Conservation (phyloP, 306 rosid genomes). For the Castanea mollissima region DNA sequence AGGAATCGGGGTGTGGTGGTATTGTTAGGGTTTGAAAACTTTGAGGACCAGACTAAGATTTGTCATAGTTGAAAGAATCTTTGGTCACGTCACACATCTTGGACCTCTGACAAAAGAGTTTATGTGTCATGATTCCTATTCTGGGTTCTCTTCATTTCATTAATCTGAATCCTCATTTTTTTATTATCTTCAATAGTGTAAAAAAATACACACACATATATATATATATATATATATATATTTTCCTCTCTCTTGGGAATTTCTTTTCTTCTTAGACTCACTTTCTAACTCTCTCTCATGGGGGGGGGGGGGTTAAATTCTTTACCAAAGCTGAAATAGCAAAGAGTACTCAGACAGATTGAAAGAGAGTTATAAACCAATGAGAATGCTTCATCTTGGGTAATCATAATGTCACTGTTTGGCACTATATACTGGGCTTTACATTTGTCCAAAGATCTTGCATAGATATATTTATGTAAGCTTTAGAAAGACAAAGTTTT, state of each 20-base stretch:
- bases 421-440: conserved; percentile 36
- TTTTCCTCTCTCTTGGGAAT: conserved; percentile 2
- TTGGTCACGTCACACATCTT: conserved; percentile 76
- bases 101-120: conserved; percentile 68
- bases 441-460: conserved; percentile 52
- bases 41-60: conserved; percentile 35
- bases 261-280: not conserved
- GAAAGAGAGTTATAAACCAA: conserved; percentile 45
- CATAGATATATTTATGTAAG: conserved; percentile 51
- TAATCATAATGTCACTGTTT: conserved; percentile 45
- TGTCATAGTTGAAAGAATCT: conserved; percentile 55
- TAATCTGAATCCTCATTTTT: conserved; percentile 42
- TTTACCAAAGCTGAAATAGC: conserved; percentile 23
- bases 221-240: no score
- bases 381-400: conserved; percentile 23
- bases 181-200: conserved; percentile 25
- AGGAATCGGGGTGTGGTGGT: conserved; percentile 33
- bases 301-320: conserved; percentile 24
- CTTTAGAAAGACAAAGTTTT: conserved; percentile 8
- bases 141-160: conserved; percentile 35
- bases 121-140: conserved; percentile 57
- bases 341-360: conserved; percentile 18
- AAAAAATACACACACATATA: not conserved
- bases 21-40: conserved; percentile 53
- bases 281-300: conserved; percentile 13